Evolutionary conservation across 2,329 filamentous ascomycete genomes (phyloP).

Genomic region (Aspergillus pseudoterreus): DNA sequence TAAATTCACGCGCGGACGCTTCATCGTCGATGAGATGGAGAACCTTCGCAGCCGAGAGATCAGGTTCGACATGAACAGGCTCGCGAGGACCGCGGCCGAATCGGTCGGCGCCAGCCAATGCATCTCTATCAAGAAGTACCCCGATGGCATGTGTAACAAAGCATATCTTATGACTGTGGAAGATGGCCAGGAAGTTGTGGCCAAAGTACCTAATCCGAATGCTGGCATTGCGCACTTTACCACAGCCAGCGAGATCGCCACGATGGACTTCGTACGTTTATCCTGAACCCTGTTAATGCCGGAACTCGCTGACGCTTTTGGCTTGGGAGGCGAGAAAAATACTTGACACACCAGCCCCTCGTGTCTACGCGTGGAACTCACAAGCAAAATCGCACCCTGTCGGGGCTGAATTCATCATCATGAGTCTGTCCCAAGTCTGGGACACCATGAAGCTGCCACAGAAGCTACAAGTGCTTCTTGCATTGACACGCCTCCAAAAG

Average conservation of each 20-base stretch:
- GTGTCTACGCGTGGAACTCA: constrained; percentile 20
- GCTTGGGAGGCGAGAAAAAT: constrained; percentile 20
- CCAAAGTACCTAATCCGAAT: constrained; percentile 32
- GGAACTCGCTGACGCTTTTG: constrained; percentile 11
- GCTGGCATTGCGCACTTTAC: constrained; percentile 26
- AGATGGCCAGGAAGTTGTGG: constrained; percentile 28
- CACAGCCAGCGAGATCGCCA: constrained; percentile 39
- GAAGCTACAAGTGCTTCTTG: constrained; percentile 24
- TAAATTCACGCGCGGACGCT: constrained; percentile 27
- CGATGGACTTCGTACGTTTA: constrained; percentile 20
- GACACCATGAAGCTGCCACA: constrained; percentile 18
- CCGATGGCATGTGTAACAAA: constrained; percentile 32
- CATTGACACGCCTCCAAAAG: constrained; percentile 23
- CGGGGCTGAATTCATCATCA: constrained; percentile 20
- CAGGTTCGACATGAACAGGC: constrained; percentile 20
- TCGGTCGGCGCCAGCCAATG: constrained; percentile 16
- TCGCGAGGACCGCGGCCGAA: constrained; percentile 18
- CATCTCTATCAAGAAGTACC: constrained; percentile 18
- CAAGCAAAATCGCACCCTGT: constrained; percentile 16
- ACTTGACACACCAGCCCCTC: constrained; percentile 18
- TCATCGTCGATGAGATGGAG: constrained; percentile 22
- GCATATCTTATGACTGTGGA: constrained; percentile 27
- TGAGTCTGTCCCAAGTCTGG: constrained; percentile 25
- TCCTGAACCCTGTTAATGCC: neutral
- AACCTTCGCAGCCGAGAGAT: constrained; percentile 21